phyloP scores from a whole-genome alignment of 768 basidiomycete species.

The Amanita pallidorosea region DNA sequence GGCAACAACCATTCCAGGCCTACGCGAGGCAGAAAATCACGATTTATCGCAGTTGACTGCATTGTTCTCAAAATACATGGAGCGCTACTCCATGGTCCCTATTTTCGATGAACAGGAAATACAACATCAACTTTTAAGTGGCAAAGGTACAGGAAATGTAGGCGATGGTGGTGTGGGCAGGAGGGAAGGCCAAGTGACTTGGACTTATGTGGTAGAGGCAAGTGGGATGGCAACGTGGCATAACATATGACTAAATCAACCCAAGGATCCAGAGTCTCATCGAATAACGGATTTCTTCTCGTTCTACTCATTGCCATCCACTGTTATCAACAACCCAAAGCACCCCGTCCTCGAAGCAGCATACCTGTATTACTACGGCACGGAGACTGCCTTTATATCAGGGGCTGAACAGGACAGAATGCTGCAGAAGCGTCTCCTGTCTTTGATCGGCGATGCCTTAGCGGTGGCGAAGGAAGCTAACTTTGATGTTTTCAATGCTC shows the following conservation, averaged over 20 bases:
- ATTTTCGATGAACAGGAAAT: slow-evolving; percentile 69
- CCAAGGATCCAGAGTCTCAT: slow-evolving; percentile 70
- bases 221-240: slow-evolving; percentile 8
- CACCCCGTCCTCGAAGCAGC: slow-evolving; percentile 78
- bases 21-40: slow-evolving; percentile 80
- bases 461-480: slow-evolving; percentile 71
- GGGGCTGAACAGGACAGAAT: slow-evolving; percentile 49
- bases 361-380: slow-evolving; percentile 94
- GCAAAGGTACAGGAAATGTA: slow-evolving; percentile 49
- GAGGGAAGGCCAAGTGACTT: slow-evolving; percentile 78
- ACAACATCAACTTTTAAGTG: slow-evolving; percentile 82
- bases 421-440: slow-evolving; percentile 59
- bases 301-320: slow-evolving; percentile 94
- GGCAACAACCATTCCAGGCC: slow-evolving; percentile 38
- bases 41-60: slow-evolving; percentile 66
- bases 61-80: slow-evolving; percentile 70
- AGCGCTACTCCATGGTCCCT: slow-evolving; percentile 76
- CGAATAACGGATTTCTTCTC: slow-evolving; percentile 93
- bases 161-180: slow-evolving; percentile 40
- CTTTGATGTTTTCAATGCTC: slow-evolving; percentile 94
- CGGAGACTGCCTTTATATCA: slow-evolving; percentile 56
- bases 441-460: slow-evolving; percentile 71
- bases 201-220: slow-evolving; percentile 95
- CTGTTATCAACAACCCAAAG: slow-evolving; percentile 72
- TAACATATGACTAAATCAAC: not conserved